These are phyloP conservation scores for Coprinellus micaceus DNA, from an alignment of 768 basidiomycete species.

Conservation along the genomic window DNA sequence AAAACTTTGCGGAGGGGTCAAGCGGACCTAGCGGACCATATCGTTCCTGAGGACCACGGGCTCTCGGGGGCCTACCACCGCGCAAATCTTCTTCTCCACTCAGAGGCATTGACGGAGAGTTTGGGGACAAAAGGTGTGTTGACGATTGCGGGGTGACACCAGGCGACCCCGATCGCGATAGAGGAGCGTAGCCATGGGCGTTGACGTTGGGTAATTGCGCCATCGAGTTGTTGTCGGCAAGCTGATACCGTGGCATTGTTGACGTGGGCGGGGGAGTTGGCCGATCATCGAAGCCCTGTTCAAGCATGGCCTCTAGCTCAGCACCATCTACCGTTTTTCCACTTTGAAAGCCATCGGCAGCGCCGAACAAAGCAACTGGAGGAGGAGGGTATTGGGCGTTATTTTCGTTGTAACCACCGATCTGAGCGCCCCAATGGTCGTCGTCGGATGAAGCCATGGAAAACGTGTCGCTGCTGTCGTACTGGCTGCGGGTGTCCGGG, in stretches of 20 bases:
- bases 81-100: constrained; percentile 8
- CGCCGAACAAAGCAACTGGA: constrained; percentile 62
- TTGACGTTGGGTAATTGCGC: constrained; percentile 39
- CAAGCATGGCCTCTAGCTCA: constrained; percentile 90
- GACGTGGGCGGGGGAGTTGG: constrained; percentile 47
- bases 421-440: constrained; percentile 93
- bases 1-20: constrained; percentile 56
- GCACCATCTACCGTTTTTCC: constrained; percentile 57
- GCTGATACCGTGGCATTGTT: constrained; percentile 56
- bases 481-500: constrained; percentile 56
- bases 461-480: constrained; percentile 75
- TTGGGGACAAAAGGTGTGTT: constrained; percentile 38
- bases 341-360: constrained; percentile 34
- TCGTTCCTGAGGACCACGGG: constrained; percentile 30
- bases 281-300: constrained; percentile 81
- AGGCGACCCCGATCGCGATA: constrained; percentile 50
- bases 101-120: constrained; percentile 33
- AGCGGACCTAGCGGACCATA: constrained; percentile 60
- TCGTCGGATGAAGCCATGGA: constrained; percentile 88
- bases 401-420: constrained; percentile 93
- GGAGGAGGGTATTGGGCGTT: constrained; percentile 77
- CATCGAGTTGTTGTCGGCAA: constrained; percentile 47
- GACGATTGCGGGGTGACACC: constrained; percentile 19
- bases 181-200: constrained; percentile 52
- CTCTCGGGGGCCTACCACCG: constrained; percentile 10